A percentile compares a stretch with the other conserved stretches of the same genome.
phyloP scores from a whole-genome alignment of 805 yeast species.

The Priceomyces fermenticarens region DNA sequence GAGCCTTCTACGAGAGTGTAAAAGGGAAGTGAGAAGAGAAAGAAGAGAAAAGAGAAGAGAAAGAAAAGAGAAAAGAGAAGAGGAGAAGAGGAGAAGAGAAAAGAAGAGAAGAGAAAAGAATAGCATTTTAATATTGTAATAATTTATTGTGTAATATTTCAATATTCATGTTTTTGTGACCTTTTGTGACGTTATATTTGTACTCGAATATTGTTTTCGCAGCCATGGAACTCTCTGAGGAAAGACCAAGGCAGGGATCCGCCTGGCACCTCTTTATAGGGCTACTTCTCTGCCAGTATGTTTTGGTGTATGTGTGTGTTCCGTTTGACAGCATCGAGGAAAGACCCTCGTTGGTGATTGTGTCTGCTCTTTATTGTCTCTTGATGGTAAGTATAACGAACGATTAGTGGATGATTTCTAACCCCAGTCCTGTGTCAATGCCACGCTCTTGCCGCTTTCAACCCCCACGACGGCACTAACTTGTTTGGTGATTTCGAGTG shows the following conservation, averaged over 20 bases:
- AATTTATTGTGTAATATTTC: slow-evolving; percentile 12
- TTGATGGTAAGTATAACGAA: slow-evolving; percentile 21
- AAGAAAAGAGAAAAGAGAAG: too few relatives aligned
- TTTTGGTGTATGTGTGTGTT: slow-evolving; percentile 24
- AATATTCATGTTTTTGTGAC: slow-evolving; percentile 11
- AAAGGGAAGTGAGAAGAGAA: too few relatives aligned
- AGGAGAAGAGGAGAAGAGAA: too few relatives aligned
- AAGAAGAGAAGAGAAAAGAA: slow-evolving; percentile 9
- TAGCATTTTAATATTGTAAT: too few relatives aligned
- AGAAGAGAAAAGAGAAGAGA: too few relatives aligned
- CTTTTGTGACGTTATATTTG: too few relatives aligned
- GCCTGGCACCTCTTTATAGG: slow-evolving; percentile 18
- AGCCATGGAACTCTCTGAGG: too few relatives aligned
- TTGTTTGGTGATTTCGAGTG: slow-evolving; percentile 14
- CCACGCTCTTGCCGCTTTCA: slow-evolving; percentile 19
- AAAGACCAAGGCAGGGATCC: too few relatives aligned
- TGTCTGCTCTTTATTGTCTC: slow-evolving; percentile 17
- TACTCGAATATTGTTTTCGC: too few relatives aligned
- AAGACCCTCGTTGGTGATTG: slow-evolving; percentile 25
- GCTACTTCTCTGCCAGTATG: slow-evolving; percentile 25
- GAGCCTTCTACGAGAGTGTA: slow-evolving; percentile 30
- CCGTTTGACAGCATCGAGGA: slow-evolving; percentile 34
- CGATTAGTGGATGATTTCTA: too few relatives aligned
- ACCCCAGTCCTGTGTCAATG: slow-evolving; percentile 15
- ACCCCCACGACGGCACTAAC: slow-evolving; percentile 13